Evolutionary conservation across 139 green algal genomes (phyloP).

Genomic region (Limnomonas spitsbergensis): DNA sequence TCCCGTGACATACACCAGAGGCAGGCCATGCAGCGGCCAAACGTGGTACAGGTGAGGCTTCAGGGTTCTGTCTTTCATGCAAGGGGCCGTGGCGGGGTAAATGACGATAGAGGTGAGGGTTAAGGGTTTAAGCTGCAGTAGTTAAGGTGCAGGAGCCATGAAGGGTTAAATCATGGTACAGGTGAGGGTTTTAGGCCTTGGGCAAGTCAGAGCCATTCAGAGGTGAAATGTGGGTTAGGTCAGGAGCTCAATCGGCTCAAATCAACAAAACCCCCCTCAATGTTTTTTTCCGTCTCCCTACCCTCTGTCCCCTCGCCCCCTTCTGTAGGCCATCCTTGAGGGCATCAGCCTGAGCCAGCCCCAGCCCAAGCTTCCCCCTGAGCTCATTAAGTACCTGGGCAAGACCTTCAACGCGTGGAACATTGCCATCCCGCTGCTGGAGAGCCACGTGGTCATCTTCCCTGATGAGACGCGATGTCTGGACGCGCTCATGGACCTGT

Average conservation of each 20-base stretch:
- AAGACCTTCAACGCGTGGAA: constrained; percentile 96
- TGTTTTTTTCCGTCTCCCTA: too few species aligned
- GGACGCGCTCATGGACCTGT: constrained; percentile 84
- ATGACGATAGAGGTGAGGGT: too few species aligned
- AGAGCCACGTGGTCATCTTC: constrained; percentile 94
- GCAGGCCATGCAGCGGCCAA: constrained; percentile 77
- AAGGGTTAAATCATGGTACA: too few species aligned
- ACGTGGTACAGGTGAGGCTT: constrained; percentile 86
- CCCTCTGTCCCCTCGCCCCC: too few species aligned
- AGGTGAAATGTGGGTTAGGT: too few species aligned
- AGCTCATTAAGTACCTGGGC: constrained; percentile 98
- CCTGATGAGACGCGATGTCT: constrained; percentile 88
- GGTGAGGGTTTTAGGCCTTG: too few species aligned
- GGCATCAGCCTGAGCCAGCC: constrained; percentile 90
- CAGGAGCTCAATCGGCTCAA: too few species aligned
- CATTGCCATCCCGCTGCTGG: constrained; percentile 91
- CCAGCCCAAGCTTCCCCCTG: constrained; percentile 95
- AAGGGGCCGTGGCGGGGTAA: too few species aligned
- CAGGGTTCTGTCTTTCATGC: background rate
- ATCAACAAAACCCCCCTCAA: too few species aligned
- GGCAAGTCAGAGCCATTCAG: too few species aligned
- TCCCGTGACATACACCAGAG: constrained; percentile 84
- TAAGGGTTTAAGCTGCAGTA: too few species aligned
- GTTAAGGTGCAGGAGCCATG: too few species aligned
- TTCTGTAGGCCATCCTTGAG: constrained; percentile 75